Conservation (phyloP, 2,329 filamentous ascomycete genomes). For the Rutstroemia sp. region DNA sequence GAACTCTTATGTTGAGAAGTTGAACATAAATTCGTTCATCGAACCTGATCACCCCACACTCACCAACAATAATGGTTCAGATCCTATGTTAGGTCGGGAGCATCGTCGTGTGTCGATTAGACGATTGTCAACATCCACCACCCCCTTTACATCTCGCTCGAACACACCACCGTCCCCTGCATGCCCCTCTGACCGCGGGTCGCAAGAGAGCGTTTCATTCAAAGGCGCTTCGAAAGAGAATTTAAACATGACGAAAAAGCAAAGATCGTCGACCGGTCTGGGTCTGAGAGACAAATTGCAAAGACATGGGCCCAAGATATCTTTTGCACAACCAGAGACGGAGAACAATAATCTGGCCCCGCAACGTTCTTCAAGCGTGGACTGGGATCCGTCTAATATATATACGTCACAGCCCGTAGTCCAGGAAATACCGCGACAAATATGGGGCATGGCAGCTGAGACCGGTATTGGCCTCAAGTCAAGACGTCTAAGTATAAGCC, state of each 20-base stretch:
- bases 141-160: slow-evolving; percentile 17
- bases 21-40: slow-evolving; percentile 4
- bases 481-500: slow-evolving; percentile 64
- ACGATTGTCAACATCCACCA: slow-evolving; percentile 19
- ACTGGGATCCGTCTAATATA: slow-evolving; percentile 12
- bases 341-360: not conserved
- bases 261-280: slow-evolving; percentile 32
- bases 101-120: slow-evolving; percentile 13
- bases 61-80: slow-evolving; percentile 14
- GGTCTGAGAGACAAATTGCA: slow-evolving; percentile 19
- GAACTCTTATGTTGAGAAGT: slow-evolving; percentile 11
- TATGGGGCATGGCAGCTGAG: slow-evolving; percentile 57
- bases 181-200: slow-evolving; percentile 24
- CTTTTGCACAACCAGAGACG: slow-evolving; percentile 14
- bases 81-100: slow-evolving; percentile 14
- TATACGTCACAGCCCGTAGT: slow-evolving; percentile 10
- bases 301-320: slow-evolving; percentile 13
- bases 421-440: slow-evolving; percentile 33
- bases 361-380: slow-evolving; percentile 22
- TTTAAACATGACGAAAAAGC: slow-evolving; percentile 38
- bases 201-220: slow-evolving; percentile 2
- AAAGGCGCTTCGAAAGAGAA: slow-evolving; percentile 26
- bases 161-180: slow-evolving; percentile 40
- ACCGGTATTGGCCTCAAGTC: slow-evolving; percentile 71
- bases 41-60: not conserved